Percentiles rank a stretch among this genome's conserved stretches.
Evolutionary conservation across 2,329 filamentous ascomycete genomes (phyloP).

Genomic region (Metarhizium brunneum): DNA sequence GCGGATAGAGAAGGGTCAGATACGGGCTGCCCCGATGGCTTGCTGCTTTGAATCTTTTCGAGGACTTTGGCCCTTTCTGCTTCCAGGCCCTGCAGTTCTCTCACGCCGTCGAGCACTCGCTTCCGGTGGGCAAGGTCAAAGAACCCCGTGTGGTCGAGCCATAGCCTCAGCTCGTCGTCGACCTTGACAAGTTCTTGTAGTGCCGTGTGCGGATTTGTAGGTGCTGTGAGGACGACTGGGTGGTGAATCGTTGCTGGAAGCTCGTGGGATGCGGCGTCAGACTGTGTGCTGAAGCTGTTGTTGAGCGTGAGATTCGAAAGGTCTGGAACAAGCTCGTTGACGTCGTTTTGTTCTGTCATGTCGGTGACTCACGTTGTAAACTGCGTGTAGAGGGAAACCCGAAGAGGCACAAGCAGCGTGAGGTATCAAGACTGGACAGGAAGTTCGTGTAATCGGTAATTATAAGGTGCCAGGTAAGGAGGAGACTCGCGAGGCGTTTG

Average conservation of each 20-base stretch:
- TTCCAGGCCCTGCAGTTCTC: constrained; percentile 11
- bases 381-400: not conserved
- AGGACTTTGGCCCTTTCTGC: constrained; percentile 12
- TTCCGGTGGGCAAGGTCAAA: constrained; percentile 12
- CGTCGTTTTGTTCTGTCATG: not conserved
- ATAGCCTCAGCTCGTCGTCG: constrained; percentile 13
- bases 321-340: not conserved
- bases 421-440: not conserved
- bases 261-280: not conserved
- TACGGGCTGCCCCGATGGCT: not conserved
- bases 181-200: not conserved
- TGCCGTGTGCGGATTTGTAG: not conserved
- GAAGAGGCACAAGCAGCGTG: not conserved
- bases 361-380: not conserved
- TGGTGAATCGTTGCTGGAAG: not conserved
- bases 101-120: constrained; percentile 8
- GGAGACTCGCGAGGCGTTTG: too few relatives aligned
- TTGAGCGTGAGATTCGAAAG: not conserved
- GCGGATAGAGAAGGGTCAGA: not conserved
- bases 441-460: too few relatives aligned
- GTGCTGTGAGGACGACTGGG: not conserved
- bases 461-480: too few relatives aligned
- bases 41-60: constrained; percentile 8
- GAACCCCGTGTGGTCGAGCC: constrained; percentile 17
- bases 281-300: not conserved